phyloP scores from a whole-genome alignment of 805 yeast genomes.

The Zygoascus flipseniorum region DNA sequence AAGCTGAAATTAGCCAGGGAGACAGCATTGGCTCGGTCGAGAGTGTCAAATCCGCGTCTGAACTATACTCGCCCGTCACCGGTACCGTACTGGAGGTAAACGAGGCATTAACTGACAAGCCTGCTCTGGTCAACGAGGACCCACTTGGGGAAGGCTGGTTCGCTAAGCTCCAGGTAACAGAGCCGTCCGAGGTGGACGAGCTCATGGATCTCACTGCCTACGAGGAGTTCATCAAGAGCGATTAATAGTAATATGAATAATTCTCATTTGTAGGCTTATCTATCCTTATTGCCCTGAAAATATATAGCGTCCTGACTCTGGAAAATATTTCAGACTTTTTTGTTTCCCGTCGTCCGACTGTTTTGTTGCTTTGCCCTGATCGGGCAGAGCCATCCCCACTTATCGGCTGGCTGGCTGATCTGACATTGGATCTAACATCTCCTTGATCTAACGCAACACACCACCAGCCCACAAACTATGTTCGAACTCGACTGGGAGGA shows the following conservation, averaged over 20 bases:
- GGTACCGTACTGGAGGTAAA: constrained; percentile 74
- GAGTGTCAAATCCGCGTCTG: constrained; percentile 89
- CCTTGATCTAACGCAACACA: not conserved
- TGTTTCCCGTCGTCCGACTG: too few species aligned
- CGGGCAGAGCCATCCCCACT: too few species aligned
- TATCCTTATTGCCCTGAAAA: too few species aligned
- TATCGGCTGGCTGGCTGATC: too few species aligned
- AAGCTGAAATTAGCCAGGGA: constrained; percentile 52
- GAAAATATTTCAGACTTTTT: too few species aligned
- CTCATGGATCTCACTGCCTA: constrained; percentile 26
- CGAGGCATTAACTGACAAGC: constrained; percentile 53
- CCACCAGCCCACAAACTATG: not conserved
- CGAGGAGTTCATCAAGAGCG: constrained; percentile 24
- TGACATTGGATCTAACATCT: too few species aligned
- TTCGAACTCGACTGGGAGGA: not conserved
- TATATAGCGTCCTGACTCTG: too few species aligned
- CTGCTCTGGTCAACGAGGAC: constrained; percentile 74
- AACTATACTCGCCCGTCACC: constrained; percentile 78
- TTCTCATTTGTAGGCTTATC: not conserved
- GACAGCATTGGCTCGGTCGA: constrained; percentile 91
- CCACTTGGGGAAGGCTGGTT: constrained; percentile 96
- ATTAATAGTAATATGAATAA: constrained; percentile 2
- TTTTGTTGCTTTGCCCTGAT: too few species aligned
- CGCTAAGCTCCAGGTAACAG: constrained; percentile 57
- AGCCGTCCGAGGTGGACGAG: constrained; percentile 28